These are phyloP conservation scores for Globisporangium megalacanthum DNA, from an alignment of 352 stramenopile species.

Conservation along the genomic window DNA sequence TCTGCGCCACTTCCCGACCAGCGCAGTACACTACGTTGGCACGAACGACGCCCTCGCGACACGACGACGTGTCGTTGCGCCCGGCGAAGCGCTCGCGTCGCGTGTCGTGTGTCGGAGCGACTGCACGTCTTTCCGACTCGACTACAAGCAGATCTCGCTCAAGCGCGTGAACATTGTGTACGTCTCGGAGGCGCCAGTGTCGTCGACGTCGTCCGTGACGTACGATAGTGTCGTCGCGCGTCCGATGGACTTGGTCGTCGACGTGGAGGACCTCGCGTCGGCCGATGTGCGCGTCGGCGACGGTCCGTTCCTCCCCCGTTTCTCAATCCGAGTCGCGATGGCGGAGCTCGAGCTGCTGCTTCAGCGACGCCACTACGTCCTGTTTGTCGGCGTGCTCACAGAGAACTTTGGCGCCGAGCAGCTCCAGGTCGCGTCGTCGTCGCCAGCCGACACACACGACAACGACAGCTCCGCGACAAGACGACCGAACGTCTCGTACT, in stretches of 20 bases:
- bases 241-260: slow-evolving; percentile 45
- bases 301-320: slow-evolving; percentile 43
- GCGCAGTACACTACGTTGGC: slow-evolving; percentile 39
- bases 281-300: slow-evolving; percentile 33
- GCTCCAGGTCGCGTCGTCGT: slow-evolving; percentile 19
- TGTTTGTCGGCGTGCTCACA: slow-evolving; percentile 50
- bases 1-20: slow-evolving; percentile 64
- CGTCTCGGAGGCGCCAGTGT: slow-evolving; percentile 2
- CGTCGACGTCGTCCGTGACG: neutral
- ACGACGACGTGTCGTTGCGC: slow-evolving; percentile 25
- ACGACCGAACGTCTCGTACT: slow-evolving; percentile 63
- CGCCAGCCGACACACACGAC: neutral
- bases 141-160: slow-evolving; percentile 38
- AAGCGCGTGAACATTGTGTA: slow-evolving; percentile 54
- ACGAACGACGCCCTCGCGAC: slow-evolving; percentile 12
- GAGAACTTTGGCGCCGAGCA: slow-evolving; percentile 76
- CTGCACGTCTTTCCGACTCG: slow-evolving; percentile 17
- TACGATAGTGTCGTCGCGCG: slow-evolving; percentile 22
- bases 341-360: slow-evolving; percentile 20
- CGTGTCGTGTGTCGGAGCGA: slow-evolving; percentile 36
- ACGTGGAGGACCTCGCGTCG: slow-evolving; percentile 65
- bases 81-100: slow-evolving; percentile 17
- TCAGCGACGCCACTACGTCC: slow-evolving; percentile 41
- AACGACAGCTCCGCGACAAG: slow-evolving; percentile 19
- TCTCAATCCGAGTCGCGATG: slow-evolving; percentile 40